Conservation (phyloP, 768 basidiomycete genomes). For the Amanita molliuscula region DNA sequence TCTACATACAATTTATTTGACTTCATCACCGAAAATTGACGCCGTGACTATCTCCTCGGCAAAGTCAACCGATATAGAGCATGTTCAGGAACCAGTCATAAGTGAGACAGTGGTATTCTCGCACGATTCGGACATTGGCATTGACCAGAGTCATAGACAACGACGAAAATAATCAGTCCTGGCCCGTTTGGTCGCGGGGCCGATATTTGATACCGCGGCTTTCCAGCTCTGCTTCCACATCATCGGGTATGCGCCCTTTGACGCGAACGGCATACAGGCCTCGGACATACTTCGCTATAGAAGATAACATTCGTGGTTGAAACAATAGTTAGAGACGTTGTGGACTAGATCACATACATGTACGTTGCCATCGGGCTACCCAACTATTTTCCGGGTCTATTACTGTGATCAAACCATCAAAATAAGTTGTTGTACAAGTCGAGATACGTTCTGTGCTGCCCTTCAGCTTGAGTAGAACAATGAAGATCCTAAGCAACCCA, state of each 20-base stretch:
- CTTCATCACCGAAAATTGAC: no score
- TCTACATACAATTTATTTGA: no score
- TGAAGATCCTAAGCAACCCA: not conserved
- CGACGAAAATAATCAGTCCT: constrained; percentile 34
- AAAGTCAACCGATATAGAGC: not conserved
- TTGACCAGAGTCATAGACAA: not conserved
- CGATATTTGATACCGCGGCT: constrained; percentile 73
- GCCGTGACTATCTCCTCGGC: not conserved
- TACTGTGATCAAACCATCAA: constrained; percentile 85
- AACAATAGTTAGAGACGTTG: constrained; percentile 1
- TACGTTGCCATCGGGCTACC: constrained; percentile 96
- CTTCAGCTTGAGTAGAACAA: constrained; percentile 60
- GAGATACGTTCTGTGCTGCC: constrained; percentile 74
- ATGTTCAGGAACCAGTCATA: not conserved
- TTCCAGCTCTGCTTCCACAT: constrained; percentile 74
- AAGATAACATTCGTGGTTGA: not conserved
- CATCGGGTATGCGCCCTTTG: constrained; percentile 75
- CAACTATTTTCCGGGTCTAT: constrained; percentile 83
- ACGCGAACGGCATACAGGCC: constrained; percentile 94
- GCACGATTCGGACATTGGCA: not conserved
- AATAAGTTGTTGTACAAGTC: constrained; percentile 84
- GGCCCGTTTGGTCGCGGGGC: constrained; percentile 73
- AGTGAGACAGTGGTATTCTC: not conserved
- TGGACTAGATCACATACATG: constrained; percentile 47
- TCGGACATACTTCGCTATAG: constrained; percentile 76